Evolutionary conservation across 805 yeast genomes (phyloP).

Genomic region (Debaryomyces tyrocola): DNA sequence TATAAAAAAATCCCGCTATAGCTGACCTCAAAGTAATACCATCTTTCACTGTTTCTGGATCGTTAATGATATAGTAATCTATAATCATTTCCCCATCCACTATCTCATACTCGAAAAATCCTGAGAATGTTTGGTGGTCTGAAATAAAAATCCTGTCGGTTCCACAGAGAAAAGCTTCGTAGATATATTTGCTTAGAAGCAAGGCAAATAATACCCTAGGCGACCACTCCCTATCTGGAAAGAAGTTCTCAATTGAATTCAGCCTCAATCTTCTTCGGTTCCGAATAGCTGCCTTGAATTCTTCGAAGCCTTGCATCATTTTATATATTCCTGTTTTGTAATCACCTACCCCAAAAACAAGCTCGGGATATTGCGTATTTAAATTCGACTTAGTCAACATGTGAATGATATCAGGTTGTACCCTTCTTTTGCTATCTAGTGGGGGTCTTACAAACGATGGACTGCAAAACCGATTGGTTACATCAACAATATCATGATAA

Average conservation of each 20-base stretch:
- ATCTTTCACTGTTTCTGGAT: constrained; percentile 6
- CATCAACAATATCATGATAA: not conserved
- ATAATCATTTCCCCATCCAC: constrained; percentile 4
- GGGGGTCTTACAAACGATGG: not conserved
- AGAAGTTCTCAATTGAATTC: not conserved
- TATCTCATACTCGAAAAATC: constrained; percentile 4
- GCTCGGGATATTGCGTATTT: constrained; percentile 1
- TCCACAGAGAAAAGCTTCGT: constrained; percentile 3
- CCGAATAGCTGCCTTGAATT: not conserved
- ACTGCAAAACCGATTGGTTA: not conserved
- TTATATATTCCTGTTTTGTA: constrained; percentile 1
- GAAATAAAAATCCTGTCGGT: constrained; percentile 2
- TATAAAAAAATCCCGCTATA: constrained; percentile 5
- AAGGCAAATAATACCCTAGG: constrained; percentile 1
- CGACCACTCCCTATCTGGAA: constrained; percentile 1
- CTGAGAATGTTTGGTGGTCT: constrained; percentile 4
- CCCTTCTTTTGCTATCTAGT: not conserved
- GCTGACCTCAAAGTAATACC: constrained; percentile 6
- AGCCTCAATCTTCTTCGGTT: not conserved
- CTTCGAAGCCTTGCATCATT: not conserved
- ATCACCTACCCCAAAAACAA: constrained; percentile 1
- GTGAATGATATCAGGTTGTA: not conserved
- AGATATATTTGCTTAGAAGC: constrained; percentile 2
- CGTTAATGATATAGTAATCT: constrained; percentile 4
- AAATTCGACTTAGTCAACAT: not conserved